phyloP scores from a whole-genome alignment of 1,284 basidiomycete species.

The Pulveroboletus sp. region DNA sequence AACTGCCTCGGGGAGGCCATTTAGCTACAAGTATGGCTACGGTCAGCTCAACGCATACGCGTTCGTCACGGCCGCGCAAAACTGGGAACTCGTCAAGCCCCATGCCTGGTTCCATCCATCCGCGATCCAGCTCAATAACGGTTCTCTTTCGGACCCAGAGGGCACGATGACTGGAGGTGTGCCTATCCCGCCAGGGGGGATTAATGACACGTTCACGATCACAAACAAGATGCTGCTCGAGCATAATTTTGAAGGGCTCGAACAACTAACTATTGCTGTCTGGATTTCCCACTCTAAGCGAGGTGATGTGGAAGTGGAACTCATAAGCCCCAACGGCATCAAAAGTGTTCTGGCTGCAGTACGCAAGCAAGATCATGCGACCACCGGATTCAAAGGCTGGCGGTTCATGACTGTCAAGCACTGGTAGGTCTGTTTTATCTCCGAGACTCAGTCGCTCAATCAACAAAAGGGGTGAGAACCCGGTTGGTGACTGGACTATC shows the following conservation, averaged over 20 bases:
- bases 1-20: slow-evolving; percentile 76
- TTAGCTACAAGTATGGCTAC: slow-evolving; percentile 98
- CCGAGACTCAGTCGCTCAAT: slow-evolving; percentile 14
- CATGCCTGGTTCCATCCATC: slow-evolving; percentile 87
- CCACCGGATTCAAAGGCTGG: slow-evolving; percentile 87
- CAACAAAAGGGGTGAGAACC: slow-evolving; percentile 80
- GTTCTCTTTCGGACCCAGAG: slow-evolving; percentile 53
- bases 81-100: slow-evolving; percentile 89
- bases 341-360: slow-evolving; percentile 80
- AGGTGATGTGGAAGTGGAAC: slow-evolving; percentile 91
- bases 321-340: slow-evolving; percentile 84
- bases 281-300: slow-evolving; percentile 88
- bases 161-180: slow-evolving; percentile 61
- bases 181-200: slow-evolving; percentile 64
- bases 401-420: slow-evolving; percentile 98
- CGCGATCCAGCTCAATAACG: slow-evolving; percentile 63
- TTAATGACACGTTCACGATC: slow-evolving; percentile 66
- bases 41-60: slow-evolving; percentile 84
- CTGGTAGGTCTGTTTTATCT: slow-evolving; percentile 58
- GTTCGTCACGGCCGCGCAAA: slow-evolving; percentile 79
- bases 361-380: slow-evolving; percentile 67
- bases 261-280: slow-evolving; percentile 91
- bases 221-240: slow-evolving; percentile 67
- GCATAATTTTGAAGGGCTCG: slow-evolving; percentile 83
- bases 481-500: slow-evolving; percentile 91